These are phyloP conservation scores for Picochlorum sp. DNA, from an alignment of 139 green algal species.

Conservation along the genomic window DNA sequence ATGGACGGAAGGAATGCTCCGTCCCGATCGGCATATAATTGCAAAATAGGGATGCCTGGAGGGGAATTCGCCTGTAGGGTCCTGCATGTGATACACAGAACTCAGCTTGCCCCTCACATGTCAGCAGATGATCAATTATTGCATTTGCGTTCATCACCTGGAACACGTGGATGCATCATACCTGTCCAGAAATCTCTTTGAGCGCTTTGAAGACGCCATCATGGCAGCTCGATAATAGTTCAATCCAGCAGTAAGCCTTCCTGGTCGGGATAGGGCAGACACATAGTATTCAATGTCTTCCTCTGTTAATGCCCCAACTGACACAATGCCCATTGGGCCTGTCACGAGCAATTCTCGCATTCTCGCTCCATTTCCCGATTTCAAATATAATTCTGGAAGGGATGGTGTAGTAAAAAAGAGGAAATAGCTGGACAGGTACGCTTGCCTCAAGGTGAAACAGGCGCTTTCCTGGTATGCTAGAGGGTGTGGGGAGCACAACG, in stretches of 20 bases:
- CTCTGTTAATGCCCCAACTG: not conserved
- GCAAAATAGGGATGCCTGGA: constrained; percentile 9
- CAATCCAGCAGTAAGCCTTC: constrained; percentile 21
- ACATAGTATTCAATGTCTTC: constrained; percentile 7
- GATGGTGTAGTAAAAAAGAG: constrained; percentile 21
- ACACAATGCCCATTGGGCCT: not conserved
- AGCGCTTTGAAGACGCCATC: not conserved
- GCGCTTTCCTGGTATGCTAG: constrained; percentile 7
- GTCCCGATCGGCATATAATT: constrained; percentile 14
- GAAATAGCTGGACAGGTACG: constrained; percentile 37
- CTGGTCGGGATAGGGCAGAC: constrained; percentile 17
- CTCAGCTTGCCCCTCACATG: too few species aligned
- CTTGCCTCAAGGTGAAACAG: constrained; percentile 18
- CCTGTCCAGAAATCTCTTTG: not conserved
- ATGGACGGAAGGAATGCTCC: not conserved
- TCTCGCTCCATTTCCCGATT: not conserved
- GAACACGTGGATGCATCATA: not conserved
- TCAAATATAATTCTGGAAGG: constrained; percentile 7
- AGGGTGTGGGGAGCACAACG: constrained; percentile 29
- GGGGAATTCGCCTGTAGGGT: not conserved
- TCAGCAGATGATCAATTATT: too few species aligned
- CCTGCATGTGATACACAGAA: too few species aligned
- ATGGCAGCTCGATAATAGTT: constrained; percentile 35
- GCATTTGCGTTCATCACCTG: too few species aligned
- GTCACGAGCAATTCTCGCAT: not conserved